Evolutionary conservation across 371 early-diverging fungal genomes (phyloP).

Genomic region (Conidiobolus incongruus): DNA sequence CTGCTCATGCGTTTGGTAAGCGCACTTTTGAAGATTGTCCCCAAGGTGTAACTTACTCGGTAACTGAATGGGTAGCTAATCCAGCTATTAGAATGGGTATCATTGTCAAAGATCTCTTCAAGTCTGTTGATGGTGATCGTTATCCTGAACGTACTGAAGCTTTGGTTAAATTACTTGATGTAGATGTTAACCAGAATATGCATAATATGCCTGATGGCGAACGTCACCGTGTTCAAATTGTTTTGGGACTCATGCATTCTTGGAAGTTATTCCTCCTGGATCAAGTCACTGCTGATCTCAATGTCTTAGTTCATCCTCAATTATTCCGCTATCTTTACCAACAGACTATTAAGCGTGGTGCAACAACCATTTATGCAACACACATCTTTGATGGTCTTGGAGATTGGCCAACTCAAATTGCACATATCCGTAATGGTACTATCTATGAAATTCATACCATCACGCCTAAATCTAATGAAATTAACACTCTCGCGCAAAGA

Average conservation of each 20-base stretch:
- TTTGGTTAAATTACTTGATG: slow-evolving; percentile 40
- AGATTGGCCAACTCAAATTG: slow-evolving; percentile 48
- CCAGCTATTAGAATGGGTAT: slow-evolving; percentile 32
- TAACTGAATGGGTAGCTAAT: slow-evolving; percentile 55
- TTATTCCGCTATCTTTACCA: slow-evolving; percentile 29
- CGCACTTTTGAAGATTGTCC: slow-evolving; percentile 33
- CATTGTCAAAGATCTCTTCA: slow-evolving; percentile 34
- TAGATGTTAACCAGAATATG: slow-evolving; percentile 47
- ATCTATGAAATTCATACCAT: slow-evolving; percentile 16
- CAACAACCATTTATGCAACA: slow-evolving; percentile 46
- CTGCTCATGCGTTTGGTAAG: slow-evolving; percentile 27
- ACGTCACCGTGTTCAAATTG: slow-evolving; percentile 41
- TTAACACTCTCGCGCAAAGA: not conserved
- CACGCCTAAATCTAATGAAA: slow-evolving; percentile 4
- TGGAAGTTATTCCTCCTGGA: slow-evolving; percentile 49
- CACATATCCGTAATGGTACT: slow-evolving; percentile 37
- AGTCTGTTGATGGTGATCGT: slow-evolving; percentile 35
- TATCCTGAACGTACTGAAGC: slow-evolving; percentile 31
- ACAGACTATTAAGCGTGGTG: slow-evolving; percentile 35
- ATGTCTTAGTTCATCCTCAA: slow-evolving; percentile 45
- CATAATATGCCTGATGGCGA: slow-evolving; percentile 48
- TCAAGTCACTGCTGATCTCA: slow-evolving; percentile 66
- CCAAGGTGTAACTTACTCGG: slow-evolving; percentile 48
- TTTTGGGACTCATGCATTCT: slow-evolving; percentile 47
- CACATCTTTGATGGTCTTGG: slow-evolving; percentile 41